A percentile compares a stretch with the other conserved stretches of the same genome.
phyloP scores from a whole-genome alignment of 2,329 filamentous ascomycete genomes.

The Eutypa lata region DNA sequence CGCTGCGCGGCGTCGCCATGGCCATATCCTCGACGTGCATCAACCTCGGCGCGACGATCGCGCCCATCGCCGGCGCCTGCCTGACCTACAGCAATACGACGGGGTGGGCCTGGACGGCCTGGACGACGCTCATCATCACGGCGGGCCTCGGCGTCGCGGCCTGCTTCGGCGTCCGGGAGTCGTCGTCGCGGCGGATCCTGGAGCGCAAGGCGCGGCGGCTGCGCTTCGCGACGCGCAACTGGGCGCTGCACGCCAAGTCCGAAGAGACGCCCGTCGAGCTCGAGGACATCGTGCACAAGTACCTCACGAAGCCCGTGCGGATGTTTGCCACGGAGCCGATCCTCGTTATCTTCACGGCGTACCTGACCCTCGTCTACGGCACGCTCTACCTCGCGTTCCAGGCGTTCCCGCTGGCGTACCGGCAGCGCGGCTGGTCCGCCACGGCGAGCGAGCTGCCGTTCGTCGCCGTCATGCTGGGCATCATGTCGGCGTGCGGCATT shows the following conservation, averaged over 20 bases:
- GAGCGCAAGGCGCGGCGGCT: constrained; percentile 44
- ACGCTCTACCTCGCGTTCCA: constrained; percentile 45
- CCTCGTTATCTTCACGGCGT: constrained; percentile 14
- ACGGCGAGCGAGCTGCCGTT: constrained; percentile 40
- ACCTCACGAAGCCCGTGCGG: constrained; percentile 16
- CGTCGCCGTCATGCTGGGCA: constrained; percentile 37
- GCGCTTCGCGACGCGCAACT: constrained; percentile 41
- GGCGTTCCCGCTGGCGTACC: constrained; percentile 44
- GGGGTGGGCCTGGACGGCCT: constrained; percentile 54
- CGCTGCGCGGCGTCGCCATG: constrained; percentile 12
- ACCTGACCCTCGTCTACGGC: constrained; percentile 34
- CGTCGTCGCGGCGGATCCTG: constrained; percentile 46
- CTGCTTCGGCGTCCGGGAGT: constrained; percentile 43
- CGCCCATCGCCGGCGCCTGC: constrained; percentile 10
- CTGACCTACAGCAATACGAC: neutral
- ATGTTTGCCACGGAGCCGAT: constrained; percentile 19
- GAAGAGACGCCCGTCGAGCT: constrained; percentile 22
- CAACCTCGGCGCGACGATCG: constrained; percentile 14
- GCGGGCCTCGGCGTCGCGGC: constrained; percentile 38
- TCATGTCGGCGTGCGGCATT: constrained; percentile 21
- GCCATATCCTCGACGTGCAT: constrained; percentile 12
- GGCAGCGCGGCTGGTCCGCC: constrained; percentile 36
- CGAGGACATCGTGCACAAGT: constrained; percentile 8
- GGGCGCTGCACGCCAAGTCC: constrained; percentile 24
- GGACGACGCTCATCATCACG: constrained; percentile 49